Percentiles rank a stretch among this genome's conserved stretches.
phyloP scores from a whole-genome alignment of 1,284 basidiomycete genomes.

The Tetrapyrgos nigripes region DNA sequence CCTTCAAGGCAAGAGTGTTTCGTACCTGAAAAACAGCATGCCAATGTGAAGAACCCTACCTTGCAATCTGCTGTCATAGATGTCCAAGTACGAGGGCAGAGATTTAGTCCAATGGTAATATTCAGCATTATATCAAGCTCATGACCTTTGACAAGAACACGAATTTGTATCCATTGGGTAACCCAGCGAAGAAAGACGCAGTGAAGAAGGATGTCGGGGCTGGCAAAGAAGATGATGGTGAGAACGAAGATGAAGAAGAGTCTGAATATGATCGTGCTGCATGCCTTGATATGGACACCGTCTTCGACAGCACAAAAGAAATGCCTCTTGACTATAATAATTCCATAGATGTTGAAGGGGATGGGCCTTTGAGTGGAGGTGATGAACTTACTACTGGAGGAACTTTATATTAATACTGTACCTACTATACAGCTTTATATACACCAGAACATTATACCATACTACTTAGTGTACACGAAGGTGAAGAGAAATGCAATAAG shows the following conservation, averaged over 20 bases:
- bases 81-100: constrained; percentile 22
- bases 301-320: constrained; percentile 8
- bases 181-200: constrained; percentile 3
- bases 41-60: constrained; percentile 11
- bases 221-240: neutral
- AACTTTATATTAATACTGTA: neutral
- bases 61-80: constrained; percentile 23
- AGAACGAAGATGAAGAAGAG: neutral
- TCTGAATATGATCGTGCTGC: neutral
- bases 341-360: constrained; percentile 7
- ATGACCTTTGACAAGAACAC: constrained; percentile 28
- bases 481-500: too few relatives aligned
- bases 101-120: constrained; percentile 25
- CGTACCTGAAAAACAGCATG: neutral
- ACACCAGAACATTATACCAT: neutral
- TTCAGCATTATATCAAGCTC: constrained; percentile 23
- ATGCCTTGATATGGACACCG: constrained; percentile 9
- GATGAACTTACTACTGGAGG: constrained; percentile 14
- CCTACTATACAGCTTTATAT: neutral
- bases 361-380: constrained; percentile 16
- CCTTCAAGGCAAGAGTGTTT: neutral
- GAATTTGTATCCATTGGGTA: constrained; percentile 25
- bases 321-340: constrained; percentile 13
- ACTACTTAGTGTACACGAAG: too few relatives aligned
- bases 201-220: neutral